Evolutionary conservation across 2,329 filamentous ascomycete species (phyloP).

Genomic region (Chaetothyriales sp.): DNA sequence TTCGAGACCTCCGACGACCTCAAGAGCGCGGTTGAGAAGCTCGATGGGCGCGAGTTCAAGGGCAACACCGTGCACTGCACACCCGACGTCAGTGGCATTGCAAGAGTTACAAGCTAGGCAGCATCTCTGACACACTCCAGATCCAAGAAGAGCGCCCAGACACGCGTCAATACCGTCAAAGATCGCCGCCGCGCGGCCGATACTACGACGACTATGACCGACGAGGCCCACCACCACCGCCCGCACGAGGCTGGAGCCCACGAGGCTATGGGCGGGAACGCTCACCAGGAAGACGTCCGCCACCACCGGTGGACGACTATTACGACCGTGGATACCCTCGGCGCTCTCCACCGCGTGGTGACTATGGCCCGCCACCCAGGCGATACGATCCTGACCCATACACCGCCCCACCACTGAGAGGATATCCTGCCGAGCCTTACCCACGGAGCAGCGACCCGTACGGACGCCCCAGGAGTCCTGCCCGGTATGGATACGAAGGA

Average conservation of each 20-base stretch:
- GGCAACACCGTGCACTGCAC: constrained; percentile 71
- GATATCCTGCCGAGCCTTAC: constrained; percentile 47
- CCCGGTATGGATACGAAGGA: constrained; percentile 12
- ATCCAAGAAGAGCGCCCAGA: constrained; percentile 62
- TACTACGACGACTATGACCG: constrained; percentile 63
- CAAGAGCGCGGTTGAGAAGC: constrained; percentile 82
- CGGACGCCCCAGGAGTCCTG: constrained; percentile 13
- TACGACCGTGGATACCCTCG: constrained; percentile 63
- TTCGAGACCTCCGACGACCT: constrained; percentile 88
- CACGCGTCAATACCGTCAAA: constrained; percentile 49
- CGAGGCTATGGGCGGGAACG: constrained; percentile 68
- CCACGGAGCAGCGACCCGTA: constrained; percentile 31
- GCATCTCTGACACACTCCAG: constrained; percentile 28
- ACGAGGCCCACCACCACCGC: constrained; percentile 59
- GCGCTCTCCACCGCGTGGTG: constrained; percentile 65
- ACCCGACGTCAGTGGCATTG: constrained; percentile 54
- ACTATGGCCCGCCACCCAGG: constrained; percentile 52
- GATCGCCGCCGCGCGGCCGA: constrained; percentile 61
- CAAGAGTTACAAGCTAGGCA: constrained; percentile 7
- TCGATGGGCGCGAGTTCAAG: constrained; percentile 87
- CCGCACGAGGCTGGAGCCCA: constrained; percentile 63
- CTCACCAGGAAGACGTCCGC: constrained; percentile 45
- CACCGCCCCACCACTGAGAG: constrained; percentile 37
- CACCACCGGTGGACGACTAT: constrained; percentile 65
- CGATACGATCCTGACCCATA: constrained; percentile 65